A percentile compares a stretch with the other conserved stretches of the same genome.
These are phyloP conservation scores for Trichoderma sp. DNA, from an alignment of 2,329 filamentous ascomycete species.

Conservation along the genomic window DNA sequence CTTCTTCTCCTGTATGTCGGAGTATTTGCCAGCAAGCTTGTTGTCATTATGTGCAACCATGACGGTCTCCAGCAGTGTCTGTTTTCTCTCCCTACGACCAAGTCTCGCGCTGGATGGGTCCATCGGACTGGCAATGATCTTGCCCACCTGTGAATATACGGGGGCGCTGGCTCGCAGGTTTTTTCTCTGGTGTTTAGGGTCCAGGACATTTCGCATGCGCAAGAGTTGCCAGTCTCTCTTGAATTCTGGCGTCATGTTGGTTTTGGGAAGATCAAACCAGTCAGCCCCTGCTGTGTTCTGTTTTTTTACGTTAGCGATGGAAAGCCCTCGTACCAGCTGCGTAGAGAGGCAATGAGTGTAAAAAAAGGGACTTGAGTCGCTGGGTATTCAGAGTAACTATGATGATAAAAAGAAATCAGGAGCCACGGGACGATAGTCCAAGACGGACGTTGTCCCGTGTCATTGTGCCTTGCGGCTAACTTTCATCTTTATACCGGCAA, in stretches of 20 bases:
- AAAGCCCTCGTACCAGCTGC: neutral
- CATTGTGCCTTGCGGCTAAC: slow-evolving; percentile 44
- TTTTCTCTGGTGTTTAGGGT: slow-evolving; percentile 94
- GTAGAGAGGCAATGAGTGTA: neutral
- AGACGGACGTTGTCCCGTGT: slow-evolving; percentile 47
- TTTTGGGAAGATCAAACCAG: slow-evolving; percentile 89
- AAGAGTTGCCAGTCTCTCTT: slow-evolving; percentile 89
- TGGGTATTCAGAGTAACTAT: slow-evolving; percentile 74
- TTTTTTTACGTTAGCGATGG: slow-evolving; percentile 34
- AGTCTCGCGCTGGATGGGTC: slow-evolving; percentile 84
- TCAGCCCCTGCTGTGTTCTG: slow-evolving; percentile 70
- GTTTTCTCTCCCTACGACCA: slow-evolving; percentile 84
- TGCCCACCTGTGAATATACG: slow-evolving; percentile 86
- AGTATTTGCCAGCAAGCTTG: slow-evolving; percentile 86
- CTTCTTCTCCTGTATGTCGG: slow-evolving; percentile 80
- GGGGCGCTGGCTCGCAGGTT: slow-evolving; percentile 69
- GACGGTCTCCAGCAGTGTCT: slow-evolving; percentile 83
- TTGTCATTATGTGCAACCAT: slow-evolving; percentile 56
- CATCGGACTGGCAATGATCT: slow-evolving; percentile 83
- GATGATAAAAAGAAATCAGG: slow-evolving; percentile 57
- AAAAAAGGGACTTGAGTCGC: neutral
- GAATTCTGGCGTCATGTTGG: slow-evolving; percentile 79
- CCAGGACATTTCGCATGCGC: slow-evolving; percentile 84
- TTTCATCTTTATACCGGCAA: slow-evolving; percentile 45
- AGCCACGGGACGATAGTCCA: slow-evolving; percentile 60